These are phyloP conservation scores for Sporodiniella umbellata DNA, from an alignment of 371 early-diverging fungal species.

Conservation along the genomic window DNA sequence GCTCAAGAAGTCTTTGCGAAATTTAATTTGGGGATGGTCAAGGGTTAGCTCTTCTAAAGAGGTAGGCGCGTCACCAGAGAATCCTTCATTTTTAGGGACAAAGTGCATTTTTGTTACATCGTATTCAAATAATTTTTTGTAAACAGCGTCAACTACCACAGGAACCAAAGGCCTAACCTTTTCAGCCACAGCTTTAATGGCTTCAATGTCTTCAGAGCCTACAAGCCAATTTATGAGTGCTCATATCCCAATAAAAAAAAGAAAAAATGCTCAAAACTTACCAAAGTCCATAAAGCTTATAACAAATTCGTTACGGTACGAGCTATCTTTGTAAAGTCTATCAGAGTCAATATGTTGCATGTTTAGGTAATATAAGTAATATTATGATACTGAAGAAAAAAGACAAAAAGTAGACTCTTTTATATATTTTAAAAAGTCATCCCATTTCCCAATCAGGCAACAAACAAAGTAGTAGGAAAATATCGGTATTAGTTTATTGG, in stretches of 20 bases:
- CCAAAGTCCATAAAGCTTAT: constrained; percentile 21
- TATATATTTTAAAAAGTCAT: not conserved
- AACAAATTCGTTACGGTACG: constrained; percentile 21
- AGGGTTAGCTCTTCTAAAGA: constrained; percentile 49
- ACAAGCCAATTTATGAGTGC: not conserved
- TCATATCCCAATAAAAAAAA: not conserved
- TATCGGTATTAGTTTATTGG: not conserved
- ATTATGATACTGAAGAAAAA: not conserved
- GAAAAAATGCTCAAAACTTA: constrained; percentile 3
- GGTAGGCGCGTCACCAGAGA: constrained; percentile 44
- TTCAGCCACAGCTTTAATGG: constrained; percentile 65
- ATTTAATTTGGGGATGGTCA: constrained; percentile 72
- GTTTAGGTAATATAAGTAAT: constrained; percentile 16
- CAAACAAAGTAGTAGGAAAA: not conserved
- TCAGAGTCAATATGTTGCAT: constrained; percentile 23
- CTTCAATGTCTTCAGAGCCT: constrained; percentile 43
- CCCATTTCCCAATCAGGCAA: not conserved
- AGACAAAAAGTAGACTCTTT: not conserved
- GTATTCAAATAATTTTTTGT: constrained; percentile 56
- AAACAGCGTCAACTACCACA: constrained; percentile 75
- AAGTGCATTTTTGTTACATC: constrained; percentile 65
- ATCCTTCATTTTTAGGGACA: constrained; percentile 70
- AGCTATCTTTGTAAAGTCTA: constrained; percentile 14
- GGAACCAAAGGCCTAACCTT: constrained; percentile 71
- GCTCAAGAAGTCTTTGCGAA: constrained; percentile 75